A percentile compares a stretch with the other conserved stretches of the same genome.
phyloP scores from a whole-genome alignment of 225 moss, liverwort and hornwort species.

The Anthoceros angustus region DNA sequence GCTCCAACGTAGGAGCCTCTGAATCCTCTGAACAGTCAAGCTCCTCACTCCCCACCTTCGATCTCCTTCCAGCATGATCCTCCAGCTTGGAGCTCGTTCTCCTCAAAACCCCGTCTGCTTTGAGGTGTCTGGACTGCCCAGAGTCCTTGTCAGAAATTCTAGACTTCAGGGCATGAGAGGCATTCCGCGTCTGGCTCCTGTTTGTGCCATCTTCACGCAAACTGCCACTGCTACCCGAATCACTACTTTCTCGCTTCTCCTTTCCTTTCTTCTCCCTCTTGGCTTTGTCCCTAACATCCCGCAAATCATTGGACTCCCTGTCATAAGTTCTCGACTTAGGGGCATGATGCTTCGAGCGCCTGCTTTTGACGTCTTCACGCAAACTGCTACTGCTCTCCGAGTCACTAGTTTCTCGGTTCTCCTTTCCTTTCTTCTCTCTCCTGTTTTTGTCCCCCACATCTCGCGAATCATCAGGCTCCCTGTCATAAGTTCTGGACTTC shows the following conservation, averaged over 20 bases:
- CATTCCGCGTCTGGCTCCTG: no score
- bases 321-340: no score
- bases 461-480: neutral
- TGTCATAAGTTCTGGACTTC: neutral
- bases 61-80: no score
- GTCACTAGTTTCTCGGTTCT: conserved; percentile 6
- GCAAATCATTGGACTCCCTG: neutral
- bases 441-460: neutral
- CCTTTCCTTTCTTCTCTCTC: conserved; percentile 6
- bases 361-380: conserved; percentile 7
- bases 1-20: no score
- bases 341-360: no score
- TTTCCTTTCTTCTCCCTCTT: conserved; percentile 5
- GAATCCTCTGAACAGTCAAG: no score
- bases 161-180: no score
- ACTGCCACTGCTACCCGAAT: conserved; percentile 14
- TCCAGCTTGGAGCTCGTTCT: no score
- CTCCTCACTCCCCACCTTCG: no score
- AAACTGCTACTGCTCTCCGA: conserved; percentile 13
- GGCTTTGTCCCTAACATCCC: neutral
- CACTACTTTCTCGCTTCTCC: conserved; percentile 3
- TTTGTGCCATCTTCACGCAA: conserved; percentile 8
- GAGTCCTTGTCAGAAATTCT: no score
- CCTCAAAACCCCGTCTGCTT: no score
- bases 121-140: no score